Conservation (phyloP, 192 early-diverging fungal genomes). For the Powellomyces hirtus region DNA sequence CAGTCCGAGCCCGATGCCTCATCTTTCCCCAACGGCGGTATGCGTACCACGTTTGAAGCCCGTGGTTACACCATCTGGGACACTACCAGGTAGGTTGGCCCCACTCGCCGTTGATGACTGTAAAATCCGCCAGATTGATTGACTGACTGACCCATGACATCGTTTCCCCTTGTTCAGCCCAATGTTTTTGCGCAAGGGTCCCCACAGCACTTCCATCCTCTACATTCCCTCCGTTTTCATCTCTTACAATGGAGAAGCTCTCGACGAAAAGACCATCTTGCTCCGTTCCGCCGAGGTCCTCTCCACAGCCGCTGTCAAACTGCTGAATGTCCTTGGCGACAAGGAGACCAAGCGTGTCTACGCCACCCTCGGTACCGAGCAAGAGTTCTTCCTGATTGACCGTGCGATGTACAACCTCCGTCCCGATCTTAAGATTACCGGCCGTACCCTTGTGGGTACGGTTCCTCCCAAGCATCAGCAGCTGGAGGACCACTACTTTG, state of each 20-base stretch:
- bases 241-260: slow-evolving; percentile 98
- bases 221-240: slow-evolving; percentile 99
- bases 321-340: slow-evolving; percentile 79
- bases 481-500: slow-evolving; percentile 99
- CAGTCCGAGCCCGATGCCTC: slow-evolving; percentile 99
- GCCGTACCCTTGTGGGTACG: slow-evolving; percentile 89
- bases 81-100: slow-evolving; percentile 62
- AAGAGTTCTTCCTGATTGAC: slow-evolving; percentile 99
- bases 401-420: slow-evolving; percentile 89
- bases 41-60: slow-evolving; percentile 97
- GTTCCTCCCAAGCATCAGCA: slow-evolving; percentile 98
- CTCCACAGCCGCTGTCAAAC: slow-evolving; percentile 74
- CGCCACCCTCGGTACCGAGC: slow-evolving; percentile 95
- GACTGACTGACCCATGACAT: no score
- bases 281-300: slow-evolving; percentile 87
- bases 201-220: slow-evolving; percentile 87
- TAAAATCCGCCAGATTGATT: no score
- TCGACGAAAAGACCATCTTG: slow-evolving; percentile 98
- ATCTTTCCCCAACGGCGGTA: slow-evolving; percentile 98
- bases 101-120: not conserved
- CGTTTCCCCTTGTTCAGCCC: slow-evolving; percentile 57
- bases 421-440: slow-evolving; percentile 94
- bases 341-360: slow-evolving; percentile 76
- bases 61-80: slow-evolving; percentile 99
- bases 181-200: slow-evolving; percentile 92